These are phyloP conservation scores for Triticum aestivum DNA, from an alignment of 176 grass and related monocot genomes.

Conservation along the genomic window IWGSC_CS_RefSeq_v2.1 NC_057795.1:505625809-505626308, in stretches of 20 bases:
- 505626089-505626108: neutral
- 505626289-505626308: slow-evolving; percentile 40
- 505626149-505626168: slow-evolving; percentile 72
- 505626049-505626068: slow-evolving; percentile 8
- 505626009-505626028: slow-evolving; percentile 84
- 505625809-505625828: too few relatives aligned
- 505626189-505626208: slow-evolving; percentile 65
- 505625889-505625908: neutral
- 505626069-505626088: slow-evolving; percentile 11
- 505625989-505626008: slow-evolving; percentile 84
- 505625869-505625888: too few relatives aligned
- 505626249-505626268: slow-evolving; percentile 22
- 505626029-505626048: slow-evolving; percentile 76
- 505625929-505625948: neutral
- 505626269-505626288: slow-evolving; percentile 25
- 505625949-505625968: slow-evolving; percentile 1
- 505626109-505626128: slow-evolving; percentile 71
- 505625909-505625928: neutral
- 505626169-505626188: slow-evolving; percentile 76
- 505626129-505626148: slow-evolving; percentile 92
- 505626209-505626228: slow-evolving; percentile 62
- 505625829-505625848: too few relatives aligned
- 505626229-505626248: slow-evolving; percentile 60
- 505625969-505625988: slow-evolving; percentile 96
- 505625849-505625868: too few relatives aligned